Evolutionary conservation across 495 filamentous ascomycete species (phyloP), one percentile per base, ranked within the genome.

Genomic region (Aspergillus campestris): DNA sequence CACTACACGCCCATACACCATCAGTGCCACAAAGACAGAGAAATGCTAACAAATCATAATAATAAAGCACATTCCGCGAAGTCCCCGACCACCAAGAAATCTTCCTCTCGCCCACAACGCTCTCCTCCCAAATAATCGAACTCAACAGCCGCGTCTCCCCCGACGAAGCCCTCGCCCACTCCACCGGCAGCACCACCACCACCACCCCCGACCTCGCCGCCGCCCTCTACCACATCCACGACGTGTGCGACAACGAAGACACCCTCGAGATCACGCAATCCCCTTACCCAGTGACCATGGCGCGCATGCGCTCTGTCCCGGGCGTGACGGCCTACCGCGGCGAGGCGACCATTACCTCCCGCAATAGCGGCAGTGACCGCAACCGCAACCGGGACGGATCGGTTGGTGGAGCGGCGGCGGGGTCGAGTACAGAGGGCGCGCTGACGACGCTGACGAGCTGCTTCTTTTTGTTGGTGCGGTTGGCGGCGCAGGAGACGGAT

Each of bases 11-110:
- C 6, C 38, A 40, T 24, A 39, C 41, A 8, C 35, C 39, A 6
- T 37, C 32, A 28, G 48, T 31, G 15, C 24, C 9, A 38, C 34
- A 34, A 27, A 45, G 14, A 40, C 8, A 44, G 14, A 49, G 12
- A 38, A 42, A 12, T 15, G 38, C 41, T 27, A 42, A 49, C 10
- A 30, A 9, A 14, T 13, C 2, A 18, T 1, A 32, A 46, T 10
- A 14, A 30, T 24, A 40, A 49, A 94, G 87, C 67, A 73, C 71
- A 42, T 79, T 95, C 61, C 88, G 92, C 60, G 80, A 91, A 71
- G 80, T 98, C 34, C 92, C 92, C 38, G 86, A 95, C 61, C 81
- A 94, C 65, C 89, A 98, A 69, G 92, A 98, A 73, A 82, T 95
- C 53, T 95, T 81, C 65, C 81, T 98, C 62, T 87, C 87, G 60